Evolutionary conservation across 257 asterid species (phyloP), one percentile per base, ranked within the genome.

Genomic region (Solanum virginianum): DNA sequence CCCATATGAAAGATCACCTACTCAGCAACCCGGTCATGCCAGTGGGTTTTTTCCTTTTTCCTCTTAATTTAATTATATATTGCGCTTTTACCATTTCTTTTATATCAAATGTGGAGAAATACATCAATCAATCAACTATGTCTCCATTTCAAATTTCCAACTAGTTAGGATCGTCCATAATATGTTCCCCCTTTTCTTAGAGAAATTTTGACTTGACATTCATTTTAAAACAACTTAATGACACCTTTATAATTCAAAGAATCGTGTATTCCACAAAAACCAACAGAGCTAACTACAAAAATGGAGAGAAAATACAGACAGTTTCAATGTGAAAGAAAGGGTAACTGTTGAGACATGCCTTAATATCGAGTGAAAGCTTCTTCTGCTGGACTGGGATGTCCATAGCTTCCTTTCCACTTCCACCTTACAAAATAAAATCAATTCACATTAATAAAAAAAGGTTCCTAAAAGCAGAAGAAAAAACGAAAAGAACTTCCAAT

Each of bases 351-450:
- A 51, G 17, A 5, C 43, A 79, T 79, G n/a, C 86, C 86, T 69
- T 72, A 69, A 83, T n/a, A 29, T 83, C 81, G 10, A 69, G 70
- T 49, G 70, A 55, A 75, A 83, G 43, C 70, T 83, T 72, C 57
- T 69, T 83, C 45, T 83, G 86, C 41, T 41, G 86, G 41, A 83
- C 86, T 36, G 86, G 86, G 20, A 54, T 51, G 9, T 79, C 82
- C 65, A 79, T 79, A 79, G 17, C 29, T 16, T 79, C 65, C 17
- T 79, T 22, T 77, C 57, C 43, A 49, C 10, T 22, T 68, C 57
- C 45, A 18, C 59, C n/a, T 47, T 74, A 22, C 60, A 22, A 74
- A 75, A 49, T 8, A 24, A 75, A 49, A 47, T 8, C 43, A 74
- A 22, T 74, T 74, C 17, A 13, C 14, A 74, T 45, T 47, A 74